These are phyloP conservation scores for Lophiostoma macrostomum DNA, from an alignment of 495 filamentous ascomycete species.

Conservation along the genomic window DNA sequence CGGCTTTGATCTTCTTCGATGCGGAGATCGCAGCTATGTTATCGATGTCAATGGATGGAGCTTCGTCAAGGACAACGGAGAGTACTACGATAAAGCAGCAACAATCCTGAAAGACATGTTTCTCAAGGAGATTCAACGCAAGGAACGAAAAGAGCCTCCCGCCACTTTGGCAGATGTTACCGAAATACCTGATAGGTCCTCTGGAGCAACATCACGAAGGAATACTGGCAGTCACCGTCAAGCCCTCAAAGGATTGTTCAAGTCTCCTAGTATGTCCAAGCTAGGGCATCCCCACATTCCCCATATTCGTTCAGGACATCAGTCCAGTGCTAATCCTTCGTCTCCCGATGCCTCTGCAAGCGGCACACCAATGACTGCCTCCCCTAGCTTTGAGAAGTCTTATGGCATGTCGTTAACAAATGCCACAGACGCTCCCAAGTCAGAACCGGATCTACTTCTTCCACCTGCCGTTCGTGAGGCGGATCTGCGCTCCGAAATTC, in stretches of 20 bases:
- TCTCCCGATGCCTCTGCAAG: constrained; percentile 46
- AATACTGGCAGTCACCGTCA: constrained; percentile 42
- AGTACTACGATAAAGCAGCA: constrained; percentile 92
- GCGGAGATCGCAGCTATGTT: constrained; percentile 85
- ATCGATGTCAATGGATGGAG: constrained; percentile 99
- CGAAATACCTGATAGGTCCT: constrained; percentile 24
- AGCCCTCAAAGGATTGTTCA: constrained; percentile 50
- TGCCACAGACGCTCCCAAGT: constrained; percentile 15
- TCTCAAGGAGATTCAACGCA: constrained; percentile 64
- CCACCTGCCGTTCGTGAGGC: constrained; percentile 15
- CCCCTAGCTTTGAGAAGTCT: constrained; percentile 47
- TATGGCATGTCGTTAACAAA: constrained; percentile 17
- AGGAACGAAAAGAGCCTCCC: constrained; percentile 43
- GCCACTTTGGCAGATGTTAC: constrained; percentile 17
- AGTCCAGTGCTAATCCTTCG: constrained; percentile 26
- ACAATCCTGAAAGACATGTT: constrained; percentile 84
- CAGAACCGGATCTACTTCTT: constrained; percentile 21
- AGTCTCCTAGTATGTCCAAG: constrained; percentile 63
- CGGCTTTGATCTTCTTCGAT: constrained; percentile 91
- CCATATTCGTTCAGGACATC: constrained; percentile 10
- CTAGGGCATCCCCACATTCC: constrained; percentile 46
- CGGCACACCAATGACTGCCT: constrained; percentile 50
- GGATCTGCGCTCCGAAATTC: not conserved
- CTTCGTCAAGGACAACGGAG: constrained; percentile 99
- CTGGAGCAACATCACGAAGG: constrained; percentile 42